Evolutionary conservation across 495 filamentous ascomycete species (phyloP), one percentile per base, ranked within the genome.

Genomic region (Penicillium manginii): DNA sequence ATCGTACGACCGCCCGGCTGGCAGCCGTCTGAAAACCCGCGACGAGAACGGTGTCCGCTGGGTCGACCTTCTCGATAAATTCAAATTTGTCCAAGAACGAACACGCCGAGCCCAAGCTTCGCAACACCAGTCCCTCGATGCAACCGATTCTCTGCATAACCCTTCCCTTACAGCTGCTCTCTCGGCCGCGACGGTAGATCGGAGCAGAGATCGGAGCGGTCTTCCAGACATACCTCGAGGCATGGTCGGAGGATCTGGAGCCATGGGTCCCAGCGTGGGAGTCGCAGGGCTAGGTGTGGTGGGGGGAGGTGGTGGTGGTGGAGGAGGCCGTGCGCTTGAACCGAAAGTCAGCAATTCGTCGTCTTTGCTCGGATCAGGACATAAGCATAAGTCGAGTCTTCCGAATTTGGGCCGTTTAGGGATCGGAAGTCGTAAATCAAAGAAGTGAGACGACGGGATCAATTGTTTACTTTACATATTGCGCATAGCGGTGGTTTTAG

Each of bases 51-150:
- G 82, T 45, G 94, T 98, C 67, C 86, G 88, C 50, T 99, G 94
- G 94, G 83, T 82, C 14, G 96, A 99, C 57, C 83, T 99, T 17
- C 84, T 99, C n/a, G 94, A 98, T 56, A 97, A 97, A 67, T 99
- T 98, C 73, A 89, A 89, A 59, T 79, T 78, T 21, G 91, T 93
- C 18, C 94, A 99, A 67, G 96, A 99, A 57, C 84, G 83, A 31
- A 88, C 90, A 22, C 78, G 86, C 29, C 72, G 83, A 51, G 61
- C 79, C 15, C 80, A 84, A 60, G 64, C 67, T 47, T 60, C 72
- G 29, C 73, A 76, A 60, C 62, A 71, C 17, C 61, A 69, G 10
- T 61, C 65, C 15, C 58, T 76, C 59, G 66, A 77, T 47, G 48
- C 63, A 12, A 52, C 63, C 11, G 60, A 65, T 32, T 47, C 56